A percentile compares a stretch with the other conserved stretches of the same genome.
phyloP scores from a whole-genome alignment of 208 protist genomes.

The Leishmania martiniquensis region DNA sequence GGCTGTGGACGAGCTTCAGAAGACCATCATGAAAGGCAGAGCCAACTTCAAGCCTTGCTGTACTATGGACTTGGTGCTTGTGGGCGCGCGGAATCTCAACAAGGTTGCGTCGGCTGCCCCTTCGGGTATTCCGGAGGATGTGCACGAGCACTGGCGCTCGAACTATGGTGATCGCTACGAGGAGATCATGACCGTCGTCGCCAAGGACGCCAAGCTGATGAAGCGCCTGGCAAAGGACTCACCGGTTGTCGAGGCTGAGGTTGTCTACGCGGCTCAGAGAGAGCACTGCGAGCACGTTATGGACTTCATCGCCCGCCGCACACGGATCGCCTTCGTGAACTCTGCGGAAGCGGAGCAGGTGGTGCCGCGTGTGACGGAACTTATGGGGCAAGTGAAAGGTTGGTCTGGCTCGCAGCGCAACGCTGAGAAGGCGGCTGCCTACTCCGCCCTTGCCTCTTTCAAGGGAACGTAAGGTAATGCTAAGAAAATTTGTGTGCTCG shows the following conservation, averaged over 20 bases:
- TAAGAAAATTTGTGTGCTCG: neutral
- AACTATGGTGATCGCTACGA: slow-evolving; percentile 73
- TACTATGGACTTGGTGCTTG: slow-evolving; percentile 74
- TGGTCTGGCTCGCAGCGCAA: slow-evolving; percentile 66
- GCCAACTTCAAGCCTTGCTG: slow-evolving; percentile 54
- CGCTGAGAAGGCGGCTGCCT: slow-evolving; percentile 60
- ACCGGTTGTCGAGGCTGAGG: slow-evolving; percentile 90
- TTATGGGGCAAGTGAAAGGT: slow-evolving; percentile 85
- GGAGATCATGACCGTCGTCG: slow-evolving; percentile 44
- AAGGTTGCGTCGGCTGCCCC: slow-evolving; percentile 29
- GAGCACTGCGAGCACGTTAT: slow-evolving; percentile 92
- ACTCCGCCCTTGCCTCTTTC: slow-evolving; percentile 58
- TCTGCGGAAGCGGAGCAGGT: slow-evolving; percentile 55
- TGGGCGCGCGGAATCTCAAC: slow-evolving; percentile 74
- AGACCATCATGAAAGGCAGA: slow-evolving; percentile 48
- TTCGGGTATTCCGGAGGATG: slow-evolving; percentile 54
- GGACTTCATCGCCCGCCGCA: slow-evolving; percentile 94
- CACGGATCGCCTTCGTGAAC: slow-evolving; percentile 92
- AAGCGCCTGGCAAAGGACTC: slow-evolving; percentile 49
- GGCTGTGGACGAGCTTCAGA: slow-evolving; percentile 68
- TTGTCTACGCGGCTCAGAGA: slow-evolving; percentile 69
- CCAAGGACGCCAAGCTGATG: slow-evolving; percentile 38
- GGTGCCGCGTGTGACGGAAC: slow-evolving; percentile 81
- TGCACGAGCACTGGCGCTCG: slow-evolving; percentile 68
- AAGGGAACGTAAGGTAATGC: slow-evolving; percentile 1